Evolutionary conservation across 768 basidiomycete species (phyloP), one percentile per base, ranked within the genome.

Genomic region (Russula sp.): DNA sequence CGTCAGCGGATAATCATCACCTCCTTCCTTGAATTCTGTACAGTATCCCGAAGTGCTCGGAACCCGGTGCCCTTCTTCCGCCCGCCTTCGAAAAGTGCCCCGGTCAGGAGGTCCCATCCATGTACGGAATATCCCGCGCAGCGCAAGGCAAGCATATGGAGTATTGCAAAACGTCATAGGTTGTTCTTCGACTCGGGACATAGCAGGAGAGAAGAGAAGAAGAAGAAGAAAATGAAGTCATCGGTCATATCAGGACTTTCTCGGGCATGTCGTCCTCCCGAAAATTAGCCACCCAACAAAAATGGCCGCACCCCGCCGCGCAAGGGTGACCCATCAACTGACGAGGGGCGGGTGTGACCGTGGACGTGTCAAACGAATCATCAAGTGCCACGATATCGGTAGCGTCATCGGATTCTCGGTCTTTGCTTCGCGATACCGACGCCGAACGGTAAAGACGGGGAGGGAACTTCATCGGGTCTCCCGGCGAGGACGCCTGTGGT

Each of bases 301-400:
- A 81, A 75, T 93, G 91, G 0, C 91, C 90, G 74, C 90, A 93
- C 5, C 90, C 91, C 49, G 89, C 83, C 16, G 89, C 88, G 74
- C 91, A 92, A 0, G 79, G 80, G 71, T 88, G 86, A 3, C 86
- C 89, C 14, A 76, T 71, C 40, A 83, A 38, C 44, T 67, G 38
- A 34, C 50, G 66, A 44, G 24, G 57, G 50, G 54, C 24, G 32
- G 48, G 57, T 14, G 48, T 22, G n/a, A 53, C 36, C 34, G 55
- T 46, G 20, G 57, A 36, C 44, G 56, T 52, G 10, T 61, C 64
- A 9, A 62, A 10, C 63, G 64, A 10, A 59, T 69, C 61, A 71
- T 70, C 65, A 22, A 26, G 49, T 18, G 5, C 44, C 6, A 22
- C 40, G 14, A 49, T 30, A 36, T 61, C 49, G 18, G 28, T 46